These are phyloP conservation scores for Geosiphon pyriformis DNA, from an alignment of 192 early-diverging fungal genomes.

Conservation along the genomic window DNA sequence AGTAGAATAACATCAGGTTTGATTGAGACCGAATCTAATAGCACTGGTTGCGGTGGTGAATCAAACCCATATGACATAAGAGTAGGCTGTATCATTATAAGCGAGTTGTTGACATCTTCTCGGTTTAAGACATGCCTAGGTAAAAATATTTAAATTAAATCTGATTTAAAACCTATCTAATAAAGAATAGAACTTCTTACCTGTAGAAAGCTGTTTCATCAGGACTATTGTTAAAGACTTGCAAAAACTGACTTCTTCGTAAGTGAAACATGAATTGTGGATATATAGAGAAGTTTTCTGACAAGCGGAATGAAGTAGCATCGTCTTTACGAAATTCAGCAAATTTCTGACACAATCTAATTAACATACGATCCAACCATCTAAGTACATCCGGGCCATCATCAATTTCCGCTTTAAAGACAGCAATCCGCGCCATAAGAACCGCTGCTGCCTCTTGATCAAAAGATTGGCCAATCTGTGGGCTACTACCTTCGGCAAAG, in stretches of 20 bases:
- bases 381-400: constrained; percentile 95
- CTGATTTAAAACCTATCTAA: background rate
- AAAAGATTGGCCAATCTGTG: constrained; percentile 85
- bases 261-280: constrained; percentile 99
- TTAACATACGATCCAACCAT: constrained; percentile 98
- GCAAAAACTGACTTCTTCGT: constrained; percentile 92
- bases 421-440: constrained; percentile 93
- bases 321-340: constrained; percentile 96
- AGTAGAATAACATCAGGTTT: constrained; percentile 89
- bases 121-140: constrained; percentile 84
- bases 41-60: constrained; percentile 78
- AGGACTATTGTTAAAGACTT: constrained; percentile 98
- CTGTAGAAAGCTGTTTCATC: constrained; percentile 94
- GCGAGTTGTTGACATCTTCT: constrained; percentile 94
- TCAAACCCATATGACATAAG: constrained; percentile 90
- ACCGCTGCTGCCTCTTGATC: constrained; percentile 98
- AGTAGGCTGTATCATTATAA: constrained; percentile 99
- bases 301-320: constrained; percentile 81
- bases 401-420: constrained; percentile 95
- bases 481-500: constrained; percentile 72
- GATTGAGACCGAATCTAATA: constrained; percentile 97
- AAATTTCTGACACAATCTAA: constrained; percentile 96
- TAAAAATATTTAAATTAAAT: background rate
- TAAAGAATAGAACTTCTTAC: constrained; percentile 41
- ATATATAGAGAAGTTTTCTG: constrained; percentile 95